Evolutionary conservation across 2,329 filamentous ascomycete species (phyloP).

Genomic region (Didymella pomorum): DNA sequence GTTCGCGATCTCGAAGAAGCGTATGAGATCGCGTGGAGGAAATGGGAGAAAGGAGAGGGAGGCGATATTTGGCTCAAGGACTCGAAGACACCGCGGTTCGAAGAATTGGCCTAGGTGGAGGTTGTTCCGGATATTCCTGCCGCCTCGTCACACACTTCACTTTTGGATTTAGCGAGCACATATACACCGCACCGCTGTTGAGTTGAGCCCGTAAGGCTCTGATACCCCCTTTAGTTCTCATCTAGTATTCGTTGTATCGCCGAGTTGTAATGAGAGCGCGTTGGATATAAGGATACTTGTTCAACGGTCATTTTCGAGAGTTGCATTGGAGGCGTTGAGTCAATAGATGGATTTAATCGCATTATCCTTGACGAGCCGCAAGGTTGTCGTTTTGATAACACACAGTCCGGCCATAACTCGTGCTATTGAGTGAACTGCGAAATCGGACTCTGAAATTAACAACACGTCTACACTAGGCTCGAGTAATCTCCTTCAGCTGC

Average conservation of each 20-base stretch:
- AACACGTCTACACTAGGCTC: no score
- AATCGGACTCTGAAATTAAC: no score
- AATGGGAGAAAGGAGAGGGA: constrained; percentile 85
- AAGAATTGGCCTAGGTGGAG: constrained; percentile 9
- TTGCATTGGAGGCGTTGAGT: constrained; percentile 5
- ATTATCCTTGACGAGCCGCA: not conserved
- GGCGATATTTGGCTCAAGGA: constrained; percentile 84
- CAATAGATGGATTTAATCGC: not conserved
- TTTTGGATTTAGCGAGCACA: constrained; percentile 27
- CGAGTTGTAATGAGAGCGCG: constrained; percentile 14
- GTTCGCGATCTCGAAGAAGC: constrained; percentile 87
- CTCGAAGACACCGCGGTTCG: constrained; percentile 7
- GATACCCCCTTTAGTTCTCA: constrained; percentile 19
- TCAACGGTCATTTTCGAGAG: not conserved
- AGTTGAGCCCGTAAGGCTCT: constrained; percentile 15
- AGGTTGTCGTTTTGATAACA: no score
- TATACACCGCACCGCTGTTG: constrained; percentile 13
- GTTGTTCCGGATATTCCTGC: constrained; percentile 14
- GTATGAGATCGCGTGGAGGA: constrained; percentile 86
- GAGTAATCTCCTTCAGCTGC: no score
- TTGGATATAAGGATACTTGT: not conserved
- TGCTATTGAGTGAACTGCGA: no score
- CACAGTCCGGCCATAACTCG: no score
- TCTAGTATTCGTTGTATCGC: constrained; percentile 10
- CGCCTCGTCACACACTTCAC: not conserved